Base-by-base conservation (phyloP, 140 eudicot species). In the Cichorium intybus region DNA sequence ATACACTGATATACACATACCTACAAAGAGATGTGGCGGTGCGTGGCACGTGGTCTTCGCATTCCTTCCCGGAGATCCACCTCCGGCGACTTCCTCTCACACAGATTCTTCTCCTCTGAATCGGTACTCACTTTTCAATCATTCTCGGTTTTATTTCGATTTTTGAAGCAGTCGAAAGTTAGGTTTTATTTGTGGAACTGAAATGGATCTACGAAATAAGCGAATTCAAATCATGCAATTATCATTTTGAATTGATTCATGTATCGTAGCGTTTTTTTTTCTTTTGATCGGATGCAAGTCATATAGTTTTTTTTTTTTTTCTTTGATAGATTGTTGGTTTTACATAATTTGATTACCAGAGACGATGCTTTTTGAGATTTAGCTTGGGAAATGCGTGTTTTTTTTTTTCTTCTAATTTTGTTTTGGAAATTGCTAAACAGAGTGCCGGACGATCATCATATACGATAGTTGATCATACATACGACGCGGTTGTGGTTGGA, bases 401-500 rank as follows among this genome's bases (percentile, higher is more conserved):
- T 43, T 21, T 16, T 22, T 39, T 66, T 51, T 29, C 20, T 72
- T 64, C 27, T 48, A n/a, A 11, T 37, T 10, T 59, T 56, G 53
- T 51, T 62, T 62, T 55, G 33, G 37, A 37, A 66, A 53, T 68
- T 15, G 0, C 8, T 39, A 14, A 39, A 62, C 80, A 91, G 97
- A 73, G 41, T 28, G 85, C 23, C 46, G 94, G 83, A 56, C 66
- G 81, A 21, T 85, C 87, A 21, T 74, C 90, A 0, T 90, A 93
- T 60, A 93, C 99, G 2, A 77, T 88, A 45, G 99, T 93, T 66
- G 99, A 93, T 74, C 99, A 93, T 77, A 83, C 97, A 0, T 93
- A 93, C 28, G 99, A 93, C 53, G 97, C 99, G 1, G 95, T 93
- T 48, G 99, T 93, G 76, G 97, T 93, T 45, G 99, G 99, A 20